Evolutionary conservation across 805 yeast genomes (phyloP).

Genomic region (Lipomyces spencermartinsiae): DNA sequence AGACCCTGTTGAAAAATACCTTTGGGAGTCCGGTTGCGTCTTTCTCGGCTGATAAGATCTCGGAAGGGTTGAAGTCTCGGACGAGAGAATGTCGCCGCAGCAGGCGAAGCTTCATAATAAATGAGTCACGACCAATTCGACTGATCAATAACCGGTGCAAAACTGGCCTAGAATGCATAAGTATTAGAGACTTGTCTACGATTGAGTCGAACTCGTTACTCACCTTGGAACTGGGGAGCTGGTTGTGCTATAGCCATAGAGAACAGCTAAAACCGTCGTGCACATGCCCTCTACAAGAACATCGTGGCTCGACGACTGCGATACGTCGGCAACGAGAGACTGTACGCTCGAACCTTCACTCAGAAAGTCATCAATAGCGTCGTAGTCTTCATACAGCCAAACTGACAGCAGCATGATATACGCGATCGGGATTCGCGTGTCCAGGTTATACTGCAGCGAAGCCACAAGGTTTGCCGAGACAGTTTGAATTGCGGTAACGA

Average conservation of each 20-base stretch:
- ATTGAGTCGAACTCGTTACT: constrained; percentile 13
- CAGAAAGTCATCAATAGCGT: constrained; percentile 77
- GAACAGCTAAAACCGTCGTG: constrained; percentile 71
- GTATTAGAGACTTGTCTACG: constrained; percentile 22
- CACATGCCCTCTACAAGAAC: constrained; percentile 75
- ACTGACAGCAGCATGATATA: constrained; percentile 74
- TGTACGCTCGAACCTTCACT: constrained; percentile 69
- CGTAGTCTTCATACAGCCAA: constrained; percentile 80
- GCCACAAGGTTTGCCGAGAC: constrained; percentile 75
- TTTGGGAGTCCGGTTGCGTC: constrained; percentile 90
- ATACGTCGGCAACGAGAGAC: constrained; percentile 69
- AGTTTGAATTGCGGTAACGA: constrained; percentile 72
- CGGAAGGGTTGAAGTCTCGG: constrained; percentile 60
- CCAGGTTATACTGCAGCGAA: constrained; percentile 59
- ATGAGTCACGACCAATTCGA: constrained; percentile 81
- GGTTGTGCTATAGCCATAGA: constrained; percentile 74
- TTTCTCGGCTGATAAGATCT: constrained; percentile 57
- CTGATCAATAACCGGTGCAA: constrained; percentile 67
- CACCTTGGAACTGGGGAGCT: constrained; percentile 56
- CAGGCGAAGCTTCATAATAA: constrained; percentile 72
- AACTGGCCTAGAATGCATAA: constrained; percentile 62
- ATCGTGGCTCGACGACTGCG: constrained; percentile 53
- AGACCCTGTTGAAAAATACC: constrained; percentile 71
- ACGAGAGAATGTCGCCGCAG: constrained; percentile 67
- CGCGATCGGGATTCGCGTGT: constrained; percentile 78